Evolutionary conservation across 306 rosid genomes (phyloP), one percentile per base, ranked within the genome.

Genomic region (Arachis hypogaea): DNA sequence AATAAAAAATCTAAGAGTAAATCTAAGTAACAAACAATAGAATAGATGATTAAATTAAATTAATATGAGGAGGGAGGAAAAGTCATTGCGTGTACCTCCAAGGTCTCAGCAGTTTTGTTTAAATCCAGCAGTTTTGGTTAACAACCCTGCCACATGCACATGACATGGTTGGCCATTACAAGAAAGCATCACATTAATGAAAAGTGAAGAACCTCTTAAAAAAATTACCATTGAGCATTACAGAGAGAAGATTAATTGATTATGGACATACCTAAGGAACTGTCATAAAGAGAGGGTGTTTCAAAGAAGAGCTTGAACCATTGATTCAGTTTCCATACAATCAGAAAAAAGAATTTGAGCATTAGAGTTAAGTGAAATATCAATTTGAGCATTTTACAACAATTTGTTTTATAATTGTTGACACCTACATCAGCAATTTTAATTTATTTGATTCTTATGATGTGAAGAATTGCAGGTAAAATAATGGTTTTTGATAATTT

Each of bases 231-330:
- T 0, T 22, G 55, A 59, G 11, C 42, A 41, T 18, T 40, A 18
- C 18, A 29, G 77, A 38, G 47, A 38, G 76, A 59, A 43, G 43
- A 71, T 33, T 68, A 49, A 44, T 43, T 30, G 46, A 51, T 55
- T 5, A 41, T 60, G 61, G 70, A 69, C 89, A 61, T 86, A 92
- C 98, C 94, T 82, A 92, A 82, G 96, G 96, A 92, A 80, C 89
- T 90, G 80, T 90, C 96, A 47, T 80, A 90, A 52, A 92, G 96
- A 78, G 92, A 82, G 67, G 22, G 22, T 22, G 22, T 22, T 22
- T 22, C 22, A 22, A 1, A 1, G 0, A 22, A 22, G 22, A 22
- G 22, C 0, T 22, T 22, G 22, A 22, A 22, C 22, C 22, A 22
- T 22, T 22, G 22, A 22, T 22, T 22, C 22, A 22, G 22, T 22